Percentiles rank a stretch among this genome's conserved stretches.
Evolutionary conservation across 345 rosid genomes (phyloP).

Genomic region (Euphorbia tirucalli): DNA sequence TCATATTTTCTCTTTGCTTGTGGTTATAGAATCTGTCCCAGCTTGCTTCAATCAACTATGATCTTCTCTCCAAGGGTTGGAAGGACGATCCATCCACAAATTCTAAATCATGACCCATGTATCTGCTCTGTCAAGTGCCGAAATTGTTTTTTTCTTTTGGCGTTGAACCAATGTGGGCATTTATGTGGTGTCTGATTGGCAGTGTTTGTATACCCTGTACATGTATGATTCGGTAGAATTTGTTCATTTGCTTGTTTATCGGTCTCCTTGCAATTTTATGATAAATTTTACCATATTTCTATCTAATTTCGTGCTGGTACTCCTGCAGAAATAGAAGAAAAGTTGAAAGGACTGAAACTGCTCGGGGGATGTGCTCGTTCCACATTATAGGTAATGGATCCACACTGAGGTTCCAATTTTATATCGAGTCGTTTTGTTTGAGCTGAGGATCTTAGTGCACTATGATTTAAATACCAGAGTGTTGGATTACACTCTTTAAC

Average conservation of each 20-base stretch:
- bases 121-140: constrained; percentile 15
- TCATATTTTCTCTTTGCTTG: constrained; percentile 14
- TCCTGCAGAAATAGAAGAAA: constrained; percentile 49
- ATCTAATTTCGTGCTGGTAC: neutral
- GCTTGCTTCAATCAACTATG: constrained; percentile 97
- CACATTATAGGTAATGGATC: constrained; percentile 27
- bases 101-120: constrained; percentile 37
- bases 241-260: neutral
- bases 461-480: constrained; percentile 6
- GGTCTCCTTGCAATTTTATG: neutral
- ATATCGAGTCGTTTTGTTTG: constrained; percentile 21
- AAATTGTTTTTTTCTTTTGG: constrained; percentile 8
- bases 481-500: constrained; percentile 14
- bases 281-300: neutral
- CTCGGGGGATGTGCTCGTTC: constrained; percentile 33
- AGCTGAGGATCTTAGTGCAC: constrained; percentile 20
- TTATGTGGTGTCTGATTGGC: constrained; percentile 23
- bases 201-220: constrained; percentile 59
- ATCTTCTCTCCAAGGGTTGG: constrained; percentile 94
- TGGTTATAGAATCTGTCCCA: constrained; percentile 79
- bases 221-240: constrained; percentile 43
- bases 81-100: constrained; percentile 70
- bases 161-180: constrained; percentile 21
- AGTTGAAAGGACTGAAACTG: constrained; percentile 29
- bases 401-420: constrained; percentile 28